These are phyloP conservation scores for Alnus glutinosa DNA, from an alignment of 306 rosid genomes.

Conservation along the genomic window DNA sequence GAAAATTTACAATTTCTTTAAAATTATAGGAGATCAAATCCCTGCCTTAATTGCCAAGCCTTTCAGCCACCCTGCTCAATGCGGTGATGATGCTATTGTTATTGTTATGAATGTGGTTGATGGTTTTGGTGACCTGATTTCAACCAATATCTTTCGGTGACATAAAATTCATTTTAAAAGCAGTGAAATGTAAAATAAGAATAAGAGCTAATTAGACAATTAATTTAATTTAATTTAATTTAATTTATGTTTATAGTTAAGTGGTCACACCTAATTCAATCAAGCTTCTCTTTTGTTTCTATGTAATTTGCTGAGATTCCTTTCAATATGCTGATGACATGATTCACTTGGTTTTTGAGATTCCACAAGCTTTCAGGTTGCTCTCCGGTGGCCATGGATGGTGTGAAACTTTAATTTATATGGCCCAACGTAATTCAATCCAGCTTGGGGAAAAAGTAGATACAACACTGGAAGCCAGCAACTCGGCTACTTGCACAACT, in stretches of 20 bases:
- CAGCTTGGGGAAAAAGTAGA: neutral
- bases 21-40: too few relatives aligned
- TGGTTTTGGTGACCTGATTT: too few relatives aligned
- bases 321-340: neutral
- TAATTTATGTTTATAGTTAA: neutral
- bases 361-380: neutral
- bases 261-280: neutral
- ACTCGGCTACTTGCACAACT: neutral
- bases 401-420: neutral
- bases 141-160: neutral
- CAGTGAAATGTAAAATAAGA: neutral
- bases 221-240: neutral
- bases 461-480: neutral
- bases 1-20: too few relatives aligned
- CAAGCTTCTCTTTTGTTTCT: neutral
- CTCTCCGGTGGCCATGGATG: neutral
- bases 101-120: neutral
- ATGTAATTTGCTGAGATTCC: neutral
- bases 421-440: neutral
- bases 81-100: too few relatives aligned
- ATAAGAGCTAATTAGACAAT: neutral
- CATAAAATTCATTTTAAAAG: neutral
- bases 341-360: neutral
- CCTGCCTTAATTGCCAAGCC: too few relatives aligned
- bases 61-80: neutral